Evolutionary conservation across 129 eudicot species (phyloP), one percentile per base, ranked within the genome.

Genomic region (Sambucus nigra): DNA sequence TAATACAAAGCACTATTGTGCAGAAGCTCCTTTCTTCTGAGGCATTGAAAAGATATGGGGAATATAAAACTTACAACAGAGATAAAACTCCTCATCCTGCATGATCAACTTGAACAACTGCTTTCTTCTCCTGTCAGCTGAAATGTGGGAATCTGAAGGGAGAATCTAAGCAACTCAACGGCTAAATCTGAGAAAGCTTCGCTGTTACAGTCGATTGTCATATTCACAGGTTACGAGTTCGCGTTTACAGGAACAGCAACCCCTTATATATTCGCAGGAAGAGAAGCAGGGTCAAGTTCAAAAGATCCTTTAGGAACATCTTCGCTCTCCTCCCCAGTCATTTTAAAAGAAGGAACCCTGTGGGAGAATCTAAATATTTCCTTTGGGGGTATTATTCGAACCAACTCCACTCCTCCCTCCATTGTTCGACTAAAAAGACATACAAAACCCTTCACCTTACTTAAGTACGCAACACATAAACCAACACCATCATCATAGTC

Each of bases 291-390:
- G 35, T 19, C 12, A 54, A 45, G 44, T 17, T 16, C 32, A 47
- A 77, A 84, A 15, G 84, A 84, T 14, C 81, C 89, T 35, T 38
- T 47, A 0, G 75, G 85, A 31, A 74, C 78, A 60, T 64, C 78
- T 51, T 44, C 35, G 17, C 73, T 47, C 52, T 84, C 92, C 45
- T 68, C 53, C 20, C 81, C 83, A 10, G 75, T 75, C 88, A 84
- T 28, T 60, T 54, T 45, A 54, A 38, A 25, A 35, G 88, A 88
- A 18, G 95, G 93, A 64, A 88, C 70, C 77, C 66, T 70, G 47
- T 88, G 97, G 8, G 95, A 19, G 53, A 33, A 54, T 40, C 47
- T 47, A 9, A 38, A 42, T 27, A 20, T 14, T 4, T 13, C 38
- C 11, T 18, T 24, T 55, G 29, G 24, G 6, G 31, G 39, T 28